Percentiles rank a stretch among this genome's conserved stretches.
phyloP scores from a whole-genome alignment of 148 eudicot genomes.

The Heliosperma pusillum region DNA sequence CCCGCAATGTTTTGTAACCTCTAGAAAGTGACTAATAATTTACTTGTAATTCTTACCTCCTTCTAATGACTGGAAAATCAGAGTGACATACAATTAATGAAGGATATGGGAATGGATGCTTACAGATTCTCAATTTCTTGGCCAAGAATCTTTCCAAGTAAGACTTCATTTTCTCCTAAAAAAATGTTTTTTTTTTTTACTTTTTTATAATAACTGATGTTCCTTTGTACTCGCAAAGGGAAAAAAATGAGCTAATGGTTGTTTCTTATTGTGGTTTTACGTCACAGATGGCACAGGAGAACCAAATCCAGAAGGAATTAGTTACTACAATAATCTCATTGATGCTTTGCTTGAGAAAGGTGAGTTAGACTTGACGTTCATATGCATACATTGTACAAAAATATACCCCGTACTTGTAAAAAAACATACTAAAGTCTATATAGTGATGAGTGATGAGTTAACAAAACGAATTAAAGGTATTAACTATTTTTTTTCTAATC shows the following conservation, averaged over 20 bases:
- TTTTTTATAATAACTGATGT: neutral
- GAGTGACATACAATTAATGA: slow-evolving; percentile 87
- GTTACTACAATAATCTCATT: slow-evolving; percentile 76
- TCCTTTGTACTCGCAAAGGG: neutral
- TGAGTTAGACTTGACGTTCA: slow-evolving; percentile 18
- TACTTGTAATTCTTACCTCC: neutral
- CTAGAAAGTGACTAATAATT: neutral
- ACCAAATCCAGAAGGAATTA: slow-evolving; percentile 79
- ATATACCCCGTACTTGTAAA: neutral
- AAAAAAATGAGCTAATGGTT: neutral
- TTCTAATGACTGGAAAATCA: slow-evolving; percentile 27
- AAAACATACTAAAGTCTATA: neutral
- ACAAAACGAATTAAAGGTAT: neutral
- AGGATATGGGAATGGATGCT: slow-evolving; percentile 92
- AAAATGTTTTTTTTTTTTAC: neutral
- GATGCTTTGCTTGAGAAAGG: slow-evolving; percentile 81
- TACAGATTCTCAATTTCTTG: slow-evolving; percentile 96
- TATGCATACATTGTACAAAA: neutral
- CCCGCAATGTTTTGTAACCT: no score
- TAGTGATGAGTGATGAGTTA: neutral
- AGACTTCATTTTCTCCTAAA: slow-evolving; percentile 12
- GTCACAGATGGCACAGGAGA: slow-evolving; percentile 85
- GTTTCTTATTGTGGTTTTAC: neutral
- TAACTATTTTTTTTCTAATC: slow-evolving; percentile 23
- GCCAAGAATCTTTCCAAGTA: slow-evolving; percentile 95